These are phyloP conservation scores for Hirschfeldia incana DNA, from an alignment of 345 rosid species.

Conservation along the genomic window DNA sequence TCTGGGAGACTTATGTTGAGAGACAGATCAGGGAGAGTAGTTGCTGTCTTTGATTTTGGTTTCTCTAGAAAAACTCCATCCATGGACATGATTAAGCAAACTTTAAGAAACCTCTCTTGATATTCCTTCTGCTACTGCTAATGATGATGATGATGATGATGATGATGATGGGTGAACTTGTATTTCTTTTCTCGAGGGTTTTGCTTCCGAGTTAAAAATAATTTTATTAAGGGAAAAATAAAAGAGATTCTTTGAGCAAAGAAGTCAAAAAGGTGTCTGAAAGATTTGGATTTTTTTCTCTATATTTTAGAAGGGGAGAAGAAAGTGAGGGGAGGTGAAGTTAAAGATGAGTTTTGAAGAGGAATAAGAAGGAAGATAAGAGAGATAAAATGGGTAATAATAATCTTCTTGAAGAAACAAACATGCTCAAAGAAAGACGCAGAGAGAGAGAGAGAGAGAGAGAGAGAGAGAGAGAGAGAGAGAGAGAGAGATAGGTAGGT, in stretches of 20 bases:
- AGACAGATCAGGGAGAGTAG: constrained; percentile 64
- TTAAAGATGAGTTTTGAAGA: constrained; percentile 38
- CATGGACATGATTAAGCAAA: constrained; percentile 44
- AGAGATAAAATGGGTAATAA: constrained; percentile 30
- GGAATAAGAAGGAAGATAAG: constrained; percentile 19
- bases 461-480: neutral
- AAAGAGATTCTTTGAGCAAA: constrained; percentile 35
- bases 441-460: neutral
- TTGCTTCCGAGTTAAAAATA: constrained; percentile 25
- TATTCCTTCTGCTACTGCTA: neutral
- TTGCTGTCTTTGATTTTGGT: constrained; percentile 43
- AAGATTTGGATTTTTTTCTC: constrained; percentile 37
- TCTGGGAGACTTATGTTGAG: constrained; percentile 70
- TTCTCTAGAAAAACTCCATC: constrained; percentile 57
- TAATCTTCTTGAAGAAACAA: constrained; percentile 49
- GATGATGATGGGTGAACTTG: constrained; percentile 4
- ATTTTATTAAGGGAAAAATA: constrained; percentile 3
- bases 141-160: neutral
- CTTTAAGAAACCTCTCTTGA: constrained; percentile 3
- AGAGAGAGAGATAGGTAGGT: constrained; percentile 28
- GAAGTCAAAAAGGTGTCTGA: constrained; percentile 44
- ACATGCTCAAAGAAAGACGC: constrained; percentile 47
- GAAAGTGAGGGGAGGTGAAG: constrained; percentile 30
- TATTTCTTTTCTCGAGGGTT: constrained; percentile 23
- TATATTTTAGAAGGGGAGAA: constrained; percentile 17